Conservation (phyloP, 495 filamentous ascomycete species). For the Aspergillus conjunctus region DNA sequence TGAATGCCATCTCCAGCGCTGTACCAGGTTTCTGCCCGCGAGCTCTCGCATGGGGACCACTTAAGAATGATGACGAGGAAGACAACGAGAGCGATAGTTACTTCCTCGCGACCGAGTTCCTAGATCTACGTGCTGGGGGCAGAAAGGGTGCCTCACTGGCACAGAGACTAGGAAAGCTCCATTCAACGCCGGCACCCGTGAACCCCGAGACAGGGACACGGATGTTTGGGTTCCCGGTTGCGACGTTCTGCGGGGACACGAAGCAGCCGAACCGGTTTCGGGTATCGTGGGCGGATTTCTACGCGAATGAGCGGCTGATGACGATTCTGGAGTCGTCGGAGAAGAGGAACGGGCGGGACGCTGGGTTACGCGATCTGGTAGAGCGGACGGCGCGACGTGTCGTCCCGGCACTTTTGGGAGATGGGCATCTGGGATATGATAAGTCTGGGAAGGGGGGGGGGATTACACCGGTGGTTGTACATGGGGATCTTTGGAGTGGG, state of each 20-base stretch:
- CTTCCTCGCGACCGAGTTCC: conserved; percentile 82
- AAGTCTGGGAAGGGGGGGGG: conserved; percentile 44
- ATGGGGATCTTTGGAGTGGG: conserved; percentile 91
- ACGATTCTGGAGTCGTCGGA: conserved; percentile 62
- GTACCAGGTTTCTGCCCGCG: conserved; percentile 75
- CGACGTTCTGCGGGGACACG: conserved; percentile 85
- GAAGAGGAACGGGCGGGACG: conserved; percentile 63
- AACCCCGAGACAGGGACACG: conserved; percentile 54
- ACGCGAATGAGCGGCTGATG: conserved; percentile 69
- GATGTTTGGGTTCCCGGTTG: conserved; percentile 77
- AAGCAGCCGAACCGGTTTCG: conserved; percentile 72
- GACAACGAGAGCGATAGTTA: conserved; percentile 36
- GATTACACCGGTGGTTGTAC: conserved; percentile 73
- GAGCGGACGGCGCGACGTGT: conserved; percentile 61
- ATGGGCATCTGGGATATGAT: conserved; percentile 62
- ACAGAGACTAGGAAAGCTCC: conserved; percentile 73
- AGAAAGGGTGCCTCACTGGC: conserved; percentile 58
- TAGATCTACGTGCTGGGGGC: conserved; percentile 56
- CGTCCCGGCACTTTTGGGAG: conserved; percentile 72
- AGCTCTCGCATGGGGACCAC: conserved; percentile 67
- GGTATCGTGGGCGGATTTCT: conserved; percentile 80
- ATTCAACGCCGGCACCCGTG: conserved; percentile 71
- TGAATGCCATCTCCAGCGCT: conserved; percentile 73
- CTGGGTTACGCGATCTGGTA: conserved; percentile 59
- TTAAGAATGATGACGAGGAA: conserved; percentile 36